A percentile compares a stretch with the other conserved stretches of the same genome.
Conservation (phyloP, 2,329 filamentous ascomycete species). For the Venturia aucupariae region DNA sequence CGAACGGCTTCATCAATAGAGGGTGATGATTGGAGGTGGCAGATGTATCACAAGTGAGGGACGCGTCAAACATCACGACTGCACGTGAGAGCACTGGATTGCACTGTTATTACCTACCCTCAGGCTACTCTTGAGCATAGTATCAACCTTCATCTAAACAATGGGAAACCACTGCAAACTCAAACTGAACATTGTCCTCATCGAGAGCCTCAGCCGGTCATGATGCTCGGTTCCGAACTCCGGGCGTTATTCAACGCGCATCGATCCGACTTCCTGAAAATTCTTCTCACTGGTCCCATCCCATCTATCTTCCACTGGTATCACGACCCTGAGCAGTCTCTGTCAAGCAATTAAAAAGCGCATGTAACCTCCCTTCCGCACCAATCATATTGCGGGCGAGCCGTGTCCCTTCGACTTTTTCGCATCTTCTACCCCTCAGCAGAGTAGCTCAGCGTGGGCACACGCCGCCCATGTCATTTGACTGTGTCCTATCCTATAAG, state of each 20-base stretch:
- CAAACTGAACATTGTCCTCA: too few species aligned
- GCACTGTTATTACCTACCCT: too few species aligned
- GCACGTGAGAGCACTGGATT: not conserved
- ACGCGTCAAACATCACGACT: not conserved
- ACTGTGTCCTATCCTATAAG: constrained; percentile 2
- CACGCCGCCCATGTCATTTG: not conserved
- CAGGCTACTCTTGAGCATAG: not conserved
- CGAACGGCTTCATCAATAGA: not conserved
- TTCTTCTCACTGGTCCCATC: not conserved
- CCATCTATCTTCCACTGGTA: too few species aligned
- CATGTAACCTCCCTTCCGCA: not conserved
- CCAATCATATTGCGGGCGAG: not conserved
- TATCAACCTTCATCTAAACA: too few species aligned
- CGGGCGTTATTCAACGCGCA: not conserved
- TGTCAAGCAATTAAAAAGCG: not conserved
- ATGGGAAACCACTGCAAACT: too few species aligned
- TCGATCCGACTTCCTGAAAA: not conserved
- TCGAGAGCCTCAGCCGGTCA: too few species aligned
- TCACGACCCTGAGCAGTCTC: not conserved
- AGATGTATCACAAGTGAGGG: not conserved
- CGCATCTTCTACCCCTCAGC: not conserved
- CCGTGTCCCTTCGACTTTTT: not conserved
- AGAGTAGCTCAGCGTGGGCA: not conserved
- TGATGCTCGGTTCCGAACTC: not conserved
- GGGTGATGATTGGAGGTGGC: not conserved